phyloP scores from a whole-genome alignment of 805 yeast genomes.

The Metschnikowia picachoensis region DNA sequence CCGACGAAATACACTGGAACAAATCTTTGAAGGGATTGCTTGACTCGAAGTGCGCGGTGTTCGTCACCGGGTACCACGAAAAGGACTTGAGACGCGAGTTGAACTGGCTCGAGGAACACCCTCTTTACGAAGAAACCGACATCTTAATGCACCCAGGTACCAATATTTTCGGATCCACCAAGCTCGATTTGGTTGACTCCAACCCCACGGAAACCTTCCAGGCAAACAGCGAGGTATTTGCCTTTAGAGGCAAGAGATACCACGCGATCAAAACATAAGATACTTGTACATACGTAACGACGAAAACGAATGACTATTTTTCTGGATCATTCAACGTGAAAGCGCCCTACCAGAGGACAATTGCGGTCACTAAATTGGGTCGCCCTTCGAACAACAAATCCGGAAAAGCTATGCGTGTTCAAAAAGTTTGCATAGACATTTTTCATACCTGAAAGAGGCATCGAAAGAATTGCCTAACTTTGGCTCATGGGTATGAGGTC shows the following conservation, averaged over 20 bases:
- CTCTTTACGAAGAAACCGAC: conserved; percentile 65
- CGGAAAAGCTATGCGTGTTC: too few species aligned
- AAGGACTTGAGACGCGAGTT: conserved; percentile 68
- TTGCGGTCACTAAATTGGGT: too few species aligned
- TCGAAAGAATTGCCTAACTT: too few species aligned
- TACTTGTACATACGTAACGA: conserved; percentile 8
- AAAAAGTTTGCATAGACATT: too few species aligned
- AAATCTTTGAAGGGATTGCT: conserved; percentile 80
- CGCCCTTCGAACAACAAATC: too few species aligned
- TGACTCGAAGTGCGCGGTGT: conserved; percentile 90
- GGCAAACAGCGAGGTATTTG: conserved; percentile 85
- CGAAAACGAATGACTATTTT: conserved; percentile 1
- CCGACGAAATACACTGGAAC: conserved; percentile 79
- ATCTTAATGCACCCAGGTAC: conserved; percentile 68
- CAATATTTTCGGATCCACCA: conserved; percentile 79
- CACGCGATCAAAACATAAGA: conserved; percentile 55
- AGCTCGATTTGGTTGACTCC: conserved; percentile 90
- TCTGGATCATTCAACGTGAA: not conserved
- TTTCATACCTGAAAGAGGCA: too few species aligned
- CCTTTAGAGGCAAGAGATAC: conserved; percentile 93
- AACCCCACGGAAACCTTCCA: conserved; percentile 93
- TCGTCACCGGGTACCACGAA: conserved; percentile 85
- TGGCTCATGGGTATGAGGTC: too few species aligned
- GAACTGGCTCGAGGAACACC: conserved; percentile 65
- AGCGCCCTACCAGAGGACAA: too few species aligned